These are phyloP conservation scores for Chlamydomonas eustigma DNA, from an alignment of 139 green algal genomes.

Conservation along the genomic window DNA sequence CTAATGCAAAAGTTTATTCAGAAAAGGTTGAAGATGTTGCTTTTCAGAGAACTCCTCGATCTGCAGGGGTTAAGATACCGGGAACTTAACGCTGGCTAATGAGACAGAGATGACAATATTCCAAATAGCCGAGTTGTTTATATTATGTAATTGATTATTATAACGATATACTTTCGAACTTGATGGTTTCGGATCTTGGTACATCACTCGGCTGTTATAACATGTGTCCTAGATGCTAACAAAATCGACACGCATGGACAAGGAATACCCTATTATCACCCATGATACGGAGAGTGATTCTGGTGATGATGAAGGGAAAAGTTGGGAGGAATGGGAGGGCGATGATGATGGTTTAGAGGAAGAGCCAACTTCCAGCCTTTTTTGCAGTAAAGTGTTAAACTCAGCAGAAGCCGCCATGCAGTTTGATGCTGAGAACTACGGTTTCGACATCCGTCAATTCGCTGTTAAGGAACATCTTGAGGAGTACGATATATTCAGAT, in stretches of 20 bases:
- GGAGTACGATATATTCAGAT: constrained; percentile 68
- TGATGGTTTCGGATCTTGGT: too few species aligned
- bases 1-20: too few species aligned
- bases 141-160: too few species aligned
- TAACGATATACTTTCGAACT: too few species aligned
- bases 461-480: constrained; percentile 45
- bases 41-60: too few species aligned
- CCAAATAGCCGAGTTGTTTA: too few species aligned
- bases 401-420: constrained; percentile 55
- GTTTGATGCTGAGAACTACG: constrained; percentile 50
- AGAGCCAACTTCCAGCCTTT: constrained; percentile 57
- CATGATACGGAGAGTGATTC: not conserved
- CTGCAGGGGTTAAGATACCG: too few species aligned
- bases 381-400: constrained; percentile 40
- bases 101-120: too few species aligned
- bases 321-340: constrained; percentile 48
- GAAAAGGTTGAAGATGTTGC: too few species aligned
- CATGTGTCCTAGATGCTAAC: not conserved
- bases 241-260: not conserved
- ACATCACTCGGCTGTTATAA: too few species aligned
- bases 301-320: constrained; percentile 19
- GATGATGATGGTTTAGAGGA: constrained; percentile 43
- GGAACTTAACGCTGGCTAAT: too few species aligned
- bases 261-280: not conserved
- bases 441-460: constrained; percentile 51